These are phyloP conservation scores for Aspergillus tubingensis DNA, from an alignment of 2,329 filamentous ascomycete species.

Conservation along the genomic window DNA sequence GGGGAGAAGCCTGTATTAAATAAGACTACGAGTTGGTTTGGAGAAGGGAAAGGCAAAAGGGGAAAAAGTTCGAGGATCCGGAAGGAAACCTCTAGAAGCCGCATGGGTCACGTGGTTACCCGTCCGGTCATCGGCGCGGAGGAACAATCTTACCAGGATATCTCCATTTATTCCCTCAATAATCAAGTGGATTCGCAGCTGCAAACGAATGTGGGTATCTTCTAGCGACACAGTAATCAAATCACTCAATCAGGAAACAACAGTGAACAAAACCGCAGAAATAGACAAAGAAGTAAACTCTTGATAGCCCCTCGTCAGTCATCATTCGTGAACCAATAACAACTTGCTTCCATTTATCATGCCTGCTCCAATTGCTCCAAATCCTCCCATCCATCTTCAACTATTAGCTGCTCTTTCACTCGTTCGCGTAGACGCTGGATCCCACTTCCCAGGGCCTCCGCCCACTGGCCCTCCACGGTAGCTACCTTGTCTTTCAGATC, in stretches of 20 bases:
- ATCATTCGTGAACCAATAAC: neutral
- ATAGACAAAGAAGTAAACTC: neutral
- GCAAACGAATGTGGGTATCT: slow-evolving; percentile 24
- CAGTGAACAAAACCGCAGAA: slow-evolving; percentile 4
- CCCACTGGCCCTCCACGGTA: slow-evolving; percentile 89
- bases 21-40: slow-evolving; percentile 7
- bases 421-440: slow-evolving; percentile 72
- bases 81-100: slow-evolving; percentile 45
- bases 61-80: slow-evolving; percentile 21
- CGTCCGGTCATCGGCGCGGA: neutral
- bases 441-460: slow-evolving; percentile 76
- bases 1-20: slow-evolving; percentile 18
- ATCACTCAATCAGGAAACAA: slow-evolving; percentile 16
- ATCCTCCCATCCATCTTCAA: slow-evolving; percentile 88
- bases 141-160: neutral
- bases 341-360: slow-evolving; percentile 11
- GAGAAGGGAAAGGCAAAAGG: slow-evolving; percentile 4
- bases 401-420: slow-evolving; percentile 71
- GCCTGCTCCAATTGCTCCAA: slow-evolving; percentile 55
- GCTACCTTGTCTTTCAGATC: slow-evolving; percentile 93
- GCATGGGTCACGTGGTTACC: neutral
- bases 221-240: slow-evolving; percentile 7
- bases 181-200: slow-evolving; percentile 9
- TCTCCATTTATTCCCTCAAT: neutral
- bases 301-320: slow-evolving; percentile 35